A percentile compares a stretch with the other conserved stretches of the same genome.
Evolutionary conservation across 805 yeast genomes (phyloP).

Genomic region (Saccharomycopsis guyanensis): DNA sequence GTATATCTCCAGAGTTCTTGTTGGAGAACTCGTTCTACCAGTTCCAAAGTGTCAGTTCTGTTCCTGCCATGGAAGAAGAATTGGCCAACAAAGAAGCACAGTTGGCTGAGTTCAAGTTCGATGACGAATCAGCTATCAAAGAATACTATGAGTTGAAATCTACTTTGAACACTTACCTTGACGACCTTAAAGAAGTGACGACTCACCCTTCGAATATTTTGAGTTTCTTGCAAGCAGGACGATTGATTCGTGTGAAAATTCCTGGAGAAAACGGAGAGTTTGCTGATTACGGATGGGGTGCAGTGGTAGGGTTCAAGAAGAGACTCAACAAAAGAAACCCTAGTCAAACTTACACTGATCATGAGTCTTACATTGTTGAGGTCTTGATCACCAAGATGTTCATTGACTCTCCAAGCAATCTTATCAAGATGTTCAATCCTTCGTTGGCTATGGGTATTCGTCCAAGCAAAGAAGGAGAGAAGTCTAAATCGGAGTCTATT

Average conservation of each 20-base stretch:
- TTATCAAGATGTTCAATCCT: constrained; percentile 72
- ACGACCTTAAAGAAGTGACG: constrained; percentile 71
- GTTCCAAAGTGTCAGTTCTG: constrained; percentile 87
- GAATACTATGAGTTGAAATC: constrained; percentile 78
- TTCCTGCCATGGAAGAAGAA: constrained; percentile 73
- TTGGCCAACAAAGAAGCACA: constrained; percentile 46
- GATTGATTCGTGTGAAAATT: constrained; percentile 65
- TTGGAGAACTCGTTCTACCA: constrained; percentile 89
- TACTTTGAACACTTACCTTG: constrained; percentile 62
- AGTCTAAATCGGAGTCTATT: constrained; percentile 64
- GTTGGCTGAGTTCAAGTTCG: constrained; percentile 45
- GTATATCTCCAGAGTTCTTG: constrained; percentile 97
- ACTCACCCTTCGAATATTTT: constrained; percentile 87
- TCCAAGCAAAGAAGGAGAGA: constrained; percentile 70
- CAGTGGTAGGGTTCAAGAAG: constrained; percentile 69
- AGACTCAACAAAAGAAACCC: constrained; percentile 57
- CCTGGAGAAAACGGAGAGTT: constrained; percentile 78
- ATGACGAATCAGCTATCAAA: constrained; percentile 64
- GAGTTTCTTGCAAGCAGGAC: constrained; percentile 82
- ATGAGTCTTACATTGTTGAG: constrained; percentile 81
- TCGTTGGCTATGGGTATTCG: constrained; percentile 81
- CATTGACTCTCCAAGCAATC: constrained; percentile 74
- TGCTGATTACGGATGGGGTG: constrained; percentile 93
- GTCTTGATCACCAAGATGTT: constrained; percentile 76
- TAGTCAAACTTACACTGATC: constrained; percentile 59